phyloP scores from a whole-genome alignment of 768 basidiomycete species.

The Termitomyces sp. region DNA sequence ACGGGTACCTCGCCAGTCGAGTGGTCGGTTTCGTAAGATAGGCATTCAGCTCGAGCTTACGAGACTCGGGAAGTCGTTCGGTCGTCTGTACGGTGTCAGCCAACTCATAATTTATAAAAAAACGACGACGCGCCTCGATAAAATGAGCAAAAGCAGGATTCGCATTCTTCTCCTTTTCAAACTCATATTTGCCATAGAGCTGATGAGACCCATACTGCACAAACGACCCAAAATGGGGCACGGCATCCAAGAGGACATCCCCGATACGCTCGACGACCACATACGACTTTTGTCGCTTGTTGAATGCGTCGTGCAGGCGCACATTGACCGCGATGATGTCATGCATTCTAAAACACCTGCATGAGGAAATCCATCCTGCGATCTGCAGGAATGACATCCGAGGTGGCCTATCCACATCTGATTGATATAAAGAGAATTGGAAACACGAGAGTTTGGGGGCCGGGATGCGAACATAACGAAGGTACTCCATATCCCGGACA shows the following conservation, averaged over 20 bases:
- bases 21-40: conserved; percentile 99
- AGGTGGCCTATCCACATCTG: conserved; percentile 90
- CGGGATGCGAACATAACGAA: conserved; percentile 73
- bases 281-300: conserved; percentile 91
- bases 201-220: conserved; percentile 96
- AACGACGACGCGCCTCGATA: conserved; percentile 71
- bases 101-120: background rate
- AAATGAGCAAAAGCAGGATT: conserved; percentile 93
- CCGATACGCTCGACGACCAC: conserved; percentile 91
- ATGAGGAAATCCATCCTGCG: conserved; percentile 81
- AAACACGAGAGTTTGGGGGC: background rate
- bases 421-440: background rate
- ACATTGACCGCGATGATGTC: conserved; percentile 92
- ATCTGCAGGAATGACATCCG: conserved; percentile 66
- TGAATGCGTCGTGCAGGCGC: conserved; percentile 86
- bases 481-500: conserved; percentile 95
- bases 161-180: conserved; percentile 95
- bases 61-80: conserved; percentile 89
- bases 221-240: conserved; percentile 87
- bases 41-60: conserved; percentile 95
- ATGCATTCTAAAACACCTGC: conserved; percentile 96
- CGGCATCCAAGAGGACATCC: conserved; percentile 82
- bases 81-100: conserved; percentile 47
- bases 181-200: conserved; percentile 97
- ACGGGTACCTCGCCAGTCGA: conserved; percentile 89